Conservation (phyloP, 352 stramenopile genomes). For the Phytophthora cryptogea region DNA sequence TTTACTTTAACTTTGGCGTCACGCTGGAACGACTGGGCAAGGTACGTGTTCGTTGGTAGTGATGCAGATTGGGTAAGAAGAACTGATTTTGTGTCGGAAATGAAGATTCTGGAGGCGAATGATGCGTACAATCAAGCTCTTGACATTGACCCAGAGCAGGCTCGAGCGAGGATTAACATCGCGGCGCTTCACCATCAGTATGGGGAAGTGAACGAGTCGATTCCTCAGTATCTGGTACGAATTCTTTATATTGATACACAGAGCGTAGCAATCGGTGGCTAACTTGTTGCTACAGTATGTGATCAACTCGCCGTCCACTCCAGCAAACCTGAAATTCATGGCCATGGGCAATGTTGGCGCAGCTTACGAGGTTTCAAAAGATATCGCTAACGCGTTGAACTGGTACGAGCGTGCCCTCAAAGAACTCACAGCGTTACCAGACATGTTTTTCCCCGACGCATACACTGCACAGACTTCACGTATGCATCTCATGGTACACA, state of each 20-base stretch:
- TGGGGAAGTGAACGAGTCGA: constrained; percentile 53
- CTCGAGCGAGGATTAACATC: constrained; percentile 64
- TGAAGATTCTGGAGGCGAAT: constrained; percentile 50
- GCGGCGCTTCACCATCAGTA: constrained; percentile 67
- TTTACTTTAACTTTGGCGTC: constrained; percentile 61
- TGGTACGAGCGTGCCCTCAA: constrained; percentile 35
- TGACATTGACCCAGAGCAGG: constrained; percentile 28
- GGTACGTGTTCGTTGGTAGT: constrained; percentile 20
- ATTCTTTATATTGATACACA: constrained; percentile 2
- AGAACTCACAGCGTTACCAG: constrained; percentile 8
- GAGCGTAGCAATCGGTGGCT: neutral
- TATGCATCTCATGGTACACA: constrained; percentile 35
- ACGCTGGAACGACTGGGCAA: constrained; percentile 54
- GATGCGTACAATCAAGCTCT: constrained; percentile 51
- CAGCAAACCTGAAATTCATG: constrained; percentile 26
- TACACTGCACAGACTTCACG: constrained; percentile 16
- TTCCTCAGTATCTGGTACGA: constrained; percentile 51
- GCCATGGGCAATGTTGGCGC: constrained; percentile 55
- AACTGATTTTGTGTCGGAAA: constrained; percentile 9
- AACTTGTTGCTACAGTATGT: constrained; percentile 27
- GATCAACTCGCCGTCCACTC: constrained; percentile 28
- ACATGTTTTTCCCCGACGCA: constrained; percentile 14
- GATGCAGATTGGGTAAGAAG: neutral
- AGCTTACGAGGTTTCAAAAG: constrained; percentile 44
- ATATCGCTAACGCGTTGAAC: constrained; percentile 37